Evolutionary conservation across 1,139 yeast genomes (phyloP), one percentile per base, ranked within the genome.

Genomic region (Nakaseomyces bracarensis): DNA sequence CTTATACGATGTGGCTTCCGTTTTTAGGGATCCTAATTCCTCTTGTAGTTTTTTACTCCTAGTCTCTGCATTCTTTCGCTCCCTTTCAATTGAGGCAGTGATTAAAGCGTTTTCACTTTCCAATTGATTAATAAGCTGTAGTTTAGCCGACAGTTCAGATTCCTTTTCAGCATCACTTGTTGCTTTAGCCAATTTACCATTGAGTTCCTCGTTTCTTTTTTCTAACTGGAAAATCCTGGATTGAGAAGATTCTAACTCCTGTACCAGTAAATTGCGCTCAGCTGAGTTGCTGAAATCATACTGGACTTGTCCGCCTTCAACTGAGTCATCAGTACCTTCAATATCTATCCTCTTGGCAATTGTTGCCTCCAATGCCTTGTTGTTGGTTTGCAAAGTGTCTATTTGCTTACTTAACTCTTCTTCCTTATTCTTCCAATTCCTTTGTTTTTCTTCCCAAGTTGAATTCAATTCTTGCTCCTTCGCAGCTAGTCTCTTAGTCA

Each of bases 181-280:
- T 9, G 64, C 60, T 35, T 59, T 66, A 28, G 83, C 75, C 39
- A 86, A 60, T 44, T 82, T 82, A 22, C 77, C 70, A 46, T 87
- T 73, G 46, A 87, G 68, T 43, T 78, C 79, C 55, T 82, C 84
- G 55, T 86, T 89, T 48, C 95, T 71, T 50, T 74, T 75, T 58
- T 86, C 95, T 42, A 87, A 71, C 51, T 82, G 87, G 42, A 76
- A 61, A 2, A 79, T 73, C 44, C 93, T 70, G 43, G 76, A 68
- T 52, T 84, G 84, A 30, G 86, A 75, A 21, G 77, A 64, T 54
- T 84, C 95, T 9, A 84, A 74, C 53, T 87, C 96, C 48, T 85
- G 73, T 2, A 79, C 72, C 9, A 84, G 72, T 34, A 82, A 68
- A 44, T 80, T 87, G 27, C 82, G 66, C 34, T 59, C 63, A n/a